Percentiles rank a stretch among this genome's conserved stretches.
phyloP scores from a whole-genome alignment of 371 early-diverging fungal species.

The Rhizopus microsporus region DNA sequence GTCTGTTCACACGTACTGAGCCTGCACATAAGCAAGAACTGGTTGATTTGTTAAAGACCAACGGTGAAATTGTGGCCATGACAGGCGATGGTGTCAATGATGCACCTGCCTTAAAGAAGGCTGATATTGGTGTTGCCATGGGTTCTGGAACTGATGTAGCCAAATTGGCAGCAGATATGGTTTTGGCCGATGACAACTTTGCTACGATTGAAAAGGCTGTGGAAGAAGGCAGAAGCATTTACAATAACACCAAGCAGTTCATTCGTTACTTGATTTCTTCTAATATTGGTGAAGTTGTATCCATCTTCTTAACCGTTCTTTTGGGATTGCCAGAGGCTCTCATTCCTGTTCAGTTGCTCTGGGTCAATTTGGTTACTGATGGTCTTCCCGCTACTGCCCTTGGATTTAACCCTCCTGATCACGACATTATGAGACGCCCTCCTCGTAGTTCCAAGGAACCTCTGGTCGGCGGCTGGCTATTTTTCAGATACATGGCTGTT shows the following conservation, averaged over 20 bases:
- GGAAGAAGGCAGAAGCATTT: conserved; percentile 95
- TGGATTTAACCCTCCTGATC: conserved; percentile 97
- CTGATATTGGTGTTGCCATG: conserved; percentile 99
- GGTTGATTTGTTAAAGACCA: conserved; percentile 84
- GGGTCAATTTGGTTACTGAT: conserved; percentile 98
- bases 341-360: conserved; percentile 95
- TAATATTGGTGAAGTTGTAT: conserved; percentile 86
- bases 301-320: conserved; percentile 93
- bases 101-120: conserved; percentile 95
- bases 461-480: conserved; percentile 90
- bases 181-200: conserved; percentile 97
- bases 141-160: conserved; percentile 98
- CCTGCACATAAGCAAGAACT: conserved; percentile 94
- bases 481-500: conserved; percentile 91
- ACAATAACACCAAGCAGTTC: conserved; percentile 97
- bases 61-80: conserved; percentile 97
- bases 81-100: conserved; percentile 99
- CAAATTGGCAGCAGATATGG: conserved; percentile 97
- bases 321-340: conserved; percentile 96
- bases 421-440: conserved; percentile 91
- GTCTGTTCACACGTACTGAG: conserved; percentile 92
- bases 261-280: conserved; percentile 96
- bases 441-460: conserved; percentile 88
- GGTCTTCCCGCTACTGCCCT: conserved; percentile 97
- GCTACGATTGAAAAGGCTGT: conserved; percentile 95